A percentile compares a stretch with the other conserved stretches of the same genome.
Conservation (phyloP, 2,329 filamentous ascomycete genomes). For the Eutypa lata region DNA sequence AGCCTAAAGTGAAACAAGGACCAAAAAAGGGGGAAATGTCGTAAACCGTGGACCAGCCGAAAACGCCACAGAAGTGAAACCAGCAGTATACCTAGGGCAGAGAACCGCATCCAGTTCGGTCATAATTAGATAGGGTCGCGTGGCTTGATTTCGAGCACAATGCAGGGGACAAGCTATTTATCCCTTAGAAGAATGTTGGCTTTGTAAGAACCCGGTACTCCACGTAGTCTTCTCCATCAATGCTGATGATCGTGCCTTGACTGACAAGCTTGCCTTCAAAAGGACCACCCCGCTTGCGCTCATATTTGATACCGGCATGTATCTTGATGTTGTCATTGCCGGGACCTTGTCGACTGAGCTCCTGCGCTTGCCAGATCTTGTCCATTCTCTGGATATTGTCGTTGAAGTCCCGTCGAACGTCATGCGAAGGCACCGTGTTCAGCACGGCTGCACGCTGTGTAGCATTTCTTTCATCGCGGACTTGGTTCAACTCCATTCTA, state of each 20-base stretch:
- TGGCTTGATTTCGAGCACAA: no score
- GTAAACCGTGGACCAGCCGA: neutral
- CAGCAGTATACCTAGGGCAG: no score
- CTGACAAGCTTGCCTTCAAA: constrained; percentile 63
- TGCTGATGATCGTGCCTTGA: constrained; percentile 58
- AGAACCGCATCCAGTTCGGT: no score
- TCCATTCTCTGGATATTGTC: constrained; percentile 53
- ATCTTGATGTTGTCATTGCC: constrained; percentile 51
- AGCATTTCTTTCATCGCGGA: constrained; percentile 1
- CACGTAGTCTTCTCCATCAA: constrained; percentile 65
- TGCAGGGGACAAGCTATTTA: no score
- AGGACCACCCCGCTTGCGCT: constrained; percentile 57
- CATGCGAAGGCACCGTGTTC: constrained; percentile 15
- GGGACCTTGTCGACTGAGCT: constrained; percentile 28
- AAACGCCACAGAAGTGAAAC: neutral
- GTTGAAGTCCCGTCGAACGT: constrained; percentile 36
- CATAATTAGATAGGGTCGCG: no score
- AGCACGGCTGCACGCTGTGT: neutral
- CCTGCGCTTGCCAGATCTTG: constrained; percentile 54
- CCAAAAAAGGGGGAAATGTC: neutral
- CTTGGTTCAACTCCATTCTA: constrained; percentile 3
- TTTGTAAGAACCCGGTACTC: constrained; percentile 65
- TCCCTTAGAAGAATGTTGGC: constrained; percentile 53
- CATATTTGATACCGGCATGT: constrained; percentile 59
- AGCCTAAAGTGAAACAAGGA: neutral